A percentile compares a stretch with the other conserved stretches of the same genome.
Conservation (phyloP, 768 basidiomycete genomes). For the Wakefieldia striispora region DNA sequence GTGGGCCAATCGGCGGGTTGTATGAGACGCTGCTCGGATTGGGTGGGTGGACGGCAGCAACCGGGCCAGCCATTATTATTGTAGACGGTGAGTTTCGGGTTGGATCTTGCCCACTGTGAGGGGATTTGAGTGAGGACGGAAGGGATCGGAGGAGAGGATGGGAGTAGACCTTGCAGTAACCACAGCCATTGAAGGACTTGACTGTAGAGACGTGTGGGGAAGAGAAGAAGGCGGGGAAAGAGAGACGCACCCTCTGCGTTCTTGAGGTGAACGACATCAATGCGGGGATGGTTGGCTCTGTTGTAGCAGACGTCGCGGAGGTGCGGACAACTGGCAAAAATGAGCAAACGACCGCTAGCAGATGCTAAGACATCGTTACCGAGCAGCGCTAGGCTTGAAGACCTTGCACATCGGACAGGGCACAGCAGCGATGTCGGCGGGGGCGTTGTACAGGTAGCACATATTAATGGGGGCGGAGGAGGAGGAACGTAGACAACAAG, state of each 20-base stretch:
- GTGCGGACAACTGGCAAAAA: constrained; percentile 65
- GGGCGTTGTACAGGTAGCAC: constrained; percentile 71
- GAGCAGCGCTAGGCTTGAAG: constrained; percentile 57
- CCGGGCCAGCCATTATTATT: constrained; percentile 84
- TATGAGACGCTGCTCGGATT: constrained; percentile 59
- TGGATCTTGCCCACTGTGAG: constrained; percentile 67
- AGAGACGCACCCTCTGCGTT: constrained; percentile 76
- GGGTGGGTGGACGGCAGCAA: constrained; percentile 75
- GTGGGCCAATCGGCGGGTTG: constrained; percentile 77
- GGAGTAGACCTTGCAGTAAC: constrained; percentile 77
- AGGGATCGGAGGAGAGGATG: constrained; percentile 16
- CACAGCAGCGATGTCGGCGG: constrained; percentile 60
- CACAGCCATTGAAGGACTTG: constrained; percentile 81
- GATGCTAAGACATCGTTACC: constrained; percentile 38
- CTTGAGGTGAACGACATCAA: constrained; percentile 76
- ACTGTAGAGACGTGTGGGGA: constrained; percentile 42
- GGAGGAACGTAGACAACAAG: constrained; percentile 14
- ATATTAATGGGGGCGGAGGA: constrained; percentile 39
- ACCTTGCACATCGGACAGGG: constrained; percentile 86
- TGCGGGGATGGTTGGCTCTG: constrained; percentile 67
- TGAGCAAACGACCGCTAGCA: constrained; percentile 19
- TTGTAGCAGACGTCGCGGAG: constrained; percentile 74
- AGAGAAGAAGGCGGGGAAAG: constrained; percentile 1
- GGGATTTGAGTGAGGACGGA: constrained; percentile 25
- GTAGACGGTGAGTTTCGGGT: constrained; percentile 55